These are phyloP conservation scores for Phlebiopsis gigantea DNA, from an alignment of 768 basidiomycete species.

Conservation along the genomic window DNA sequence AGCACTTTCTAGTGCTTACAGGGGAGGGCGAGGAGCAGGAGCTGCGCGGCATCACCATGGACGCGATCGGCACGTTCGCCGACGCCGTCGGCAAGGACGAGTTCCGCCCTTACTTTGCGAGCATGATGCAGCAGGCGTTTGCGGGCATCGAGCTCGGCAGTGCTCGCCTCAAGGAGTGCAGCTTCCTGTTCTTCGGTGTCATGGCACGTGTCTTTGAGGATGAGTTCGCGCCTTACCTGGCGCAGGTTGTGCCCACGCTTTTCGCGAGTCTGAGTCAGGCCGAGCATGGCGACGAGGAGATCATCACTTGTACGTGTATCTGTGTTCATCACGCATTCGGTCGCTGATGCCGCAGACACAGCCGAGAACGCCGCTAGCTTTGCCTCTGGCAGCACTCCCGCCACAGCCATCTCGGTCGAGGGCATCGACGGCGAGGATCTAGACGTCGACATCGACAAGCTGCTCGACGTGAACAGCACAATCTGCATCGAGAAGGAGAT, in stretches of 20 bases:
- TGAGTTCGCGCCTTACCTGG: conserved; percentile 86
- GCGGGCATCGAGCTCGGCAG: conserved; percentile 83
- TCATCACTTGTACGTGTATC: conserved; percentile 35
- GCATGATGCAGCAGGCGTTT: conserved; percentile 95
- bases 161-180: conserved; percentile 86
- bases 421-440: conserved; percentile 70
- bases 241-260: conserved; percentile 81
- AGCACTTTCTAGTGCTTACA: conserved; percentile 81
- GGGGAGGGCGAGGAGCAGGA: conserved; percentile 91
- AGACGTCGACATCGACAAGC: conserved; percentile 71
- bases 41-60: conserved; percentile 95
- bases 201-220: conserved; percentile 97
- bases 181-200: conserved; percentile 97
- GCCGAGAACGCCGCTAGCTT: conserved; percentile 57
- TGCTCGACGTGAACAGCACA: conserved; percentile 90
- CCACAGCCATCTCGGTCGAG: conserved; percentile 61
- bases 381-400: conserved; percentile 67
- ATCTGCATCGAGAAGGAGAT: conserved; percentile 99
- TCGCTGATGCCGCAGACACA: conserved; percentile 16
- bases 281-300: conserved; percentile 65
- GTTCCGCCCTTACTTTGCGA: conserved; percentile 94
- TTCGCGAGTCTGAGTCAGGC: conserved; percentile 76
- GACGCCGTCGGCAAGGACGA: conserved; percentile 93
- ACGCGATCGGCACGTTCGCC: conserved; percentile 97
- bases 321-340: not conserved